Conservation (phyloP, 495 filamentous ascomycete species). For the Lentithecium fluviatile region DNA sequence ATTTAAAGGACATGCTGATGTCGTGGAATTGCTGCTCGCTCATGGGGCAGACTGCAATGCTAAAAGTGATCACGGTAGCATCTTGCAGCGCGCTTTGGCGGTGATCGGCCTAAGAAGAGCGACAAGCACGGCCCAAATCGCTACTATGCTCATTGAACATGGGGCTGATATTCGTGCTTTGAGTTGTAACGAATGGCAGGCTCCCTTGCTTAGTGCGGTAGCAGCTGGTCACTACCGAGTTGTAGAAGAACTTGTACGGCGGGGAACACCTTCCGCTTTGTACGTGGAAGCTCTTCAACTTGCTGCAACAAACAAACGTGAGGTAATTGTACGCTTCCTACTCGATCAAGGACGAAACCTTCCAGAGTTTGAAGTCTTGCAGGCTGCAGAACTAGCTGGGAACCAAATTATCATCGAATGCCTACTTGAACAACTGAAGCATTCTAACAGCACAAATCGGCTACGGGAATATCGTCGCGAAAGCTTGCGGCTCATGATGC, state of each 20-base stretch:
- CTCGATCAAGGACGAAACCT: not conserved
- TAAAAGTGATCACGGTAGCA: not conserved
- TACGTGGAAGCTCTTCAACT: not conserved
- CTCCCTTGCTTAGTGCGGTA: not conserved
- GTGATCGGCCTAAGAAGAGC: not conserved
- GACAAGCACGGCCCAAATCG: not conserved
- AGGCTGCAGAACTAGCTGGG: not conserved
- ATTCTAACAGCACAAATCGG: too few relatives aligned
- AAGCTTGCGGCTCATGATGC: too few relatives aligned
- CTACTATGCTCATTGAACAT: not conserved
- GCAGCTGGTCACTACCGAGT: not conserved
- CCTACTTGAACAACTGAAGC: too few relatives aligned
- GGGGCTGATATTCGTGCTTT: not conserved
- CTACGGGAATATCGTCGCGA: too few relatives aligned
- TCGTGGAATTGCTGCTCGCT: not conserved
- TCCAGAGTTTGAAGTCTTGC: not conserved
- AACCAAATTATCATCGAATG: not conserved
- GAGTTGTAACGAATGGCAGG: not conserved
- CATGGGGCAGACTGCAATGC: not conserved
- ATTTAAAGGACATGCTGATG: not conserved
- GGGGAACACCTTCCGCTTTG: not conserved
- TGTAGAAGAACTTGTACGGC: not conserved
- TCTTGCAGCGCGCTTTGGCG: not conserved
- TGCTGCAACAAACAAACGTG: not conserved
- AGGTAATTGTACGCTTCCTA: not conserved